A percentile compares a stretch with the other conserved stretches of the same genome.
Conservation (phyloP, 2,329 filamentous ascomycete species). For the Cercospora sojina region DNA sequence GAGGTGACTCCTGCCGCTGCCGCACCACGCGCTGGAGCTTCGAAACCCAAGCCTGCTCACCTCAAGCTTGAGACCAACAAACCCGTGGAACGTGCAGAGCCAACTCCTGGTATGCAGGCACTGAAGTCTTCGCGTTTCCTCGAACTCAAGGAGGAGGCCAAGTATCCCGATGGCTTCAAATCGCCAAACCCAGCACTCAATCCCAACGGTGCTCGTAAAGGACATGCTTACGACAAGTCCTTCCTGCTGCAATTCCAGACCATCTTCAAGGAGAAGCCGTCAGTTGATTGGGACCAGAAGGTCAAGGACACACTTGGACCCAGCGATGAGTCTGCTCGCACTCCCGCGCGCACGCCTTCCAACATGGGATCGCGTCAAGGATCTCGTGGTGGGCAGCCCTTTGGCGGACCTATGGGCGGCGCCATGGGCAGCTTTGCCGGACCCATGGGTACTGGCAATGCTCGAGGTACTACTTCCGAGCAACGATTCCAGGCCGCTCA, state of each 20-base stretch:
- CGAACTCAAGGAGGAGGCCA: conserved; percentile 67
- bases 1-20: conserved; percentile 22
- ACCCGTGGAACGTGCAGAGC: conserved; percentile 84
- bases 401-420: conserved; percentile 65
- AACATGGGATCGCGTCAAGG: conserved; percentile 50
- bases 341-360: conserved; percentile 55
- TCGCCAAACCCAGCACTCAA: conserved; percentile 94
- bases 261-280: conserved; percentile 96
- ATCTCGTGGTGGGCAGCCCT: conserved; percentile 43
- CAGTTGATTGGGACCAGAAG: conserved; percentile 85
- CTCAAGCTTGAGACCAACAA: conserved; percentile 88
- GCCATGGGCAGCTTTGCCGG: conserved; percentile 35
- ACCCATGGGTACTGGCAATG: conserved; percentile 59
- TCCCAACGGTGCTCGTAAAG: conserved; percentile 71
- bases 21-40: conserved; percentile 45
- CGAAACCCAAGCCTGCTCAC: conserved; percentile 79
- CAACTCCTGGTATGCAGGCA: conserved; percentile 88
- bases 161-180: conserved; percentile 79
- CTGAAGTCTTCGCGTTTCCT: conserved; percentile 90
- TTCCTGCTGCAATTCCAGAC: conserved; percentile 96
- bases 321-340: conserved; percentile 64
- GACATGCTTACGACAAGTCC: conserved; percentile 90
- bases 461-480: conserved; percentile 71
- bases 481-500: conserved; percentile 61
- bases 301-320: conserved; percentile 84